A percentile compares a stretch with the other conserved stretches of the same genome.
phyloP scores from a whole-genome alignment of 2,329 filamentous ascomycete genomes.

The Xylariaceae sp. region DNA sequence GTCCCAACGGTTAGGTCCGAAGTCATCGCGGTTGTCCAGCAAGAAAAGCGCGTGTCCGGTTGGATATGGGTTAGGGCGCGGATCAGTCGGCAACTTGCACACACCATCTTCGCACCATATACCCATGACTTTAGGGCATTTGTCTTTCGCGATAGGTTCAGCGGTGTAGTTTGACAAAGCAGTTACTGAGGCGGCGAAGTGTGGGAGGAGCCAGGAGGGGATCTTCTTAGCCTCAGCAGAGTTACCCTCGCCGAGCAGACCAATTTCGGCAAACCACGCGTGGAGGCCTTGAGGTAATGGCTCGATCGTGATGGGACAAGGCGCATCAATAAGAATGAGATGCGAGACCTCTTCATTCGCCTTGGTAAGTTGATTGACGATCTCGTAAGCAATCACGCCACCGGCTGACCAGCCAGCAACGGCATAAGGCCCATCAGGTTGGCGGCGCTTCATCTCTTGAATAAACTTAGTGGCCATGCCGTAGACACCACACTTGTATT shows the following conservation, averaged over 20 bases:
- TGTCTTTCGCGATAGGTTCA: conserved; percentile 55
- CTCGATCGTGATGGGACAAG: conserved; percentile 64
- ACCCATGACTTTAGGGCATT: conserved; percentile 57
- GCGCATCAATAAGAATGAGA: conserved; percentile 63
- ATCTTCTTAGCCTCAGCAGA: conserved; percentile 50
- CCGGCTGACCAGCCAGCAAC: conserved; percentile 75
- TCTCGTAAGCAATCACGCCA: conserved; percentile 67
- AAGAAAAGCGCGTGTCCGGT: conserved; percentile 63
- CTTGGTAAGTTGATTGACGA: conserved; percentile 56
- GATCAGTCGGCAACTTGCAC: conserved; percentile 62
- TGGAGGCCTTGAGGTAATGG: conserved; percentile 64
- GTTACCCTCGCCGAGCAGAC: conserved; percentile 62
- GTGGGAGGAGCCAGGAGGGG: conserved; percentile 69
- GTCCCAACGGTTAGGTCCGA: conserved; percentile 66
- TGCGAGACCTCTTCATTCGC: conserved; percentile 55
- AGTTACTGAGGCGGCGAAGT: conserved; percentile 66
- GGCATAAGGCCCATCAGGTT: conserved; percentile 64
- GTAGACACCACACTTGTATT: conserved; percentile 62
- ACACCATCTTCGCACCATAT: conserved; percentile 74
- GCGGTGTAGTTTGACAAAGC: conserved; percentile 68
- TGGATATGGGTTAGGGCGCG: conserved; percentile 58
- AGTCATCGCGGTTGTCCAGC: conserved; percentile 69
- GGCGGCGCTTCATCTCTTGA: conserved; percentile 65
- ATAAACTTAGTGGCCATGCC: conserved; percentile 63
- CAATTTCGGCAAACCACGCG: conserved; percentile 68